phyloP scores from a whole-genome alignment of 2,329 filamentous ascomycete genomes.

The Cryphonectria nitschkei region DNA sequence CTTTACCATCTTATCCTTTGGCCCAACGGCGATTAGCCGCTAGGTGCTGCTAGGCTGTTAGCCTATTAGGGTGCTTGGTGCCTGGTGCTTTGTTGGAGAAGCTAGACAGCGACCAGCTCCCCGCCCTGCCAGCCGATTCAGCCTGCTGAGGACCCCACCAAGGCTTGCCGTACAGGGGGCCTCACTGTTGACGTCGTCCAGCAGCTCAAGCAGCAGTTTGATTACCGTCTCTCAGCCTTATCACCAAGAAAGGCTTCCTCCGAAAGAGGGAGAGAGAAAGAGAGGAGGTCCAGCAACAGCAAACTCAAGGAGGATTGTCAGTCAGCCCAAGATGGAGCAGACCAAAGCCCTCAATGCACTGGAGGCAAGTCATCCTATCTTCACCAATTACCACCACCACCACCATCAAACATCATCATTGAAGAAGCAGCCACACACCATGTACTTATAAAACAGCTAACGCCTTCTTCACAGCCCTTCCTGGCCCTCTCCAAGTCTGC shows the following conservation, averaged over 20 bases:
- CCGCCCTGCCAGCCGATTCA: constrained; percentile 4
- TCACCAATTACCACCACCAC: neutral
- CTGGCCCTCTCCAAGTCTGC: constrained; percentile 86
- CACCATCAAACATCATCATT: neutral
- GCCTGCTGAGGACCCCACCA: constrained; percentile 19
- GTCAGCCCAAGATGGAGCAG: constrained; percentile 68
- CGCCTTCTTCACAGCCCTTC: constrained; percentile 70
- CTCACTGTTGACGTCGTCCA: neutral
- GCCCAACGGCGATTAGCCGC: neutral
- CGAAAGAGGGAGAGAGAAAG: neutral
- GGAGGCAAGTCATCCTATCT: constrained; percentile 50
- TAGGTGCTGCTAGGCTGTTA: neutral
- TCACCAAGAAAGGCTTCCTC: neutral
- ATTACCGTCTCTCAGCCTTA: neutral
- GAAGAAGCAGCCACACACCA: neutral
- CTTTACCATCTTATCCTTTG: neutral
- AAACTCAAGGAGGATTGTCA: neutral
- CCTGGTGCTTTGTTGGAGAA: neutral
- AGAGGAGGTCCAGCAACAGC: neutral
- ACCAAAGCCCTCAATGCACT: constrained; percentile 67
- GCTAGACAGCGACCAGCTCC: constrained; percentile 16
- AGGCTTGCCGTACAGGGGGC: constrained; percentile 12
- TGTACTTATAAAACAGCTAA: neutral
- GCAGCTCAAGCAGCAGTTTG: neutral
- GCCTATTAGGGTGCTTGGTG: neutral